A percentile compares a stretch with the other conserved stretches of the same genome.
phyloP scores from a whole-genome alignment of 306 rosid species.

The Vigna mungo region DNA sequence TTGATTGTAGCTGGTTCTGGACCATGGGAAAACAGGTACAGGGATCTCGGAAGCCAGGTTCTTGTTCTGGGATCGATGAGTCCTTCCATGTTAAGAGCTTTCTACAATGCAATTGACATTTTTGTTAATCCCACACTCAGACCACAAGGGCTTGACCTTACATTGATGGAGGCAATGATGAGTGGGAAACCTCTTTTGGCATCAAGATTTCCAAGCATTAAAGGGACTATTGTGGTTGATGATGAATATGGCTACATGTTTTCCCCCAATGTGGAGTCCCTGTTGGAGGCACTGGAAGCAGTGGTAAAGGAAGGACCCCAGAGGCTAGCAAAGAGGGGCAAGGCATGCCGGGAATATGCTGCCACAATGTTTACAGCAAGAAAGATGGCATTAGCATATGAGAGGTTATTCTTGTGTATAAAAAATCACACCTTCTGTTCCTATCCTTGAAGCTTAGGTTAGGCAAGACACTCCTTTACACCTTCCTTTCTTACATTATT shows the following conservation, averaged over 20 bases:
- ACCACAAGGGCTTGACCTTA: constrained; percentile 86
- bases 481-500: constrained; percentile 8
- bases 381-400: constrained; percentile 85
- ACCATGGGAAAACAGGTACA: constrained; percentile 77
- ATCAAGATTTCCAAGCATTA: constrained; percentile 81
- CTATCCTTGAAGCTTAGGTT: constrained; percentile 54
- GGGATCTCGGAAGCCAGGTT: constrained; percentile 66
- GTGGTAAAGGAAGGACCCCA: constrained; percentile 64
- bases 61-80: constrained; percentile 74
- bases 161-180: constrained; percentile 88
- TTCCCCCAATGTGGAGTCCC: constrained; percentile 73
- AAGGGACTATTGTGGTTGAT: constrained; percentile 72
- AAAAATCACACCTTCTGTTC: constrained; percentile 60
- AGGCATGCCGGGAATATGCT: constrained; percentile 67
- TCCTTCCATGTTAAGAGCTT: constrained; percentile 61
- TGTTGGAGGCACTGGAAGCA: constrained; percentile 63
- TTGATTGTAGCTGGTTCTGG: constrained; percentile 83
- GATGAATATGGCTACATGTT: constrained; percentile 79
- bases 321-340: constrained; percentile 66
- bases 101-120: constrained; percentile 73
- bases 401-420: constrained; percentile 75
- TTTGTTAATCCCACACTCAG: constrained; percentile 81
- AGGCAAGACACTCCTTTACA: neutral
- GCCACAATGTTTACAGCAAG: constrained; percentile 70
- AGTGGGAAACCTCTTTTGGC: constrained; percentile 79